These are phyloP conservation scores for Fusarium guadeloupense DNA, from an alignment of 2,329 filamentous ascomycete species.

Conservation along the genomic window DNA sequence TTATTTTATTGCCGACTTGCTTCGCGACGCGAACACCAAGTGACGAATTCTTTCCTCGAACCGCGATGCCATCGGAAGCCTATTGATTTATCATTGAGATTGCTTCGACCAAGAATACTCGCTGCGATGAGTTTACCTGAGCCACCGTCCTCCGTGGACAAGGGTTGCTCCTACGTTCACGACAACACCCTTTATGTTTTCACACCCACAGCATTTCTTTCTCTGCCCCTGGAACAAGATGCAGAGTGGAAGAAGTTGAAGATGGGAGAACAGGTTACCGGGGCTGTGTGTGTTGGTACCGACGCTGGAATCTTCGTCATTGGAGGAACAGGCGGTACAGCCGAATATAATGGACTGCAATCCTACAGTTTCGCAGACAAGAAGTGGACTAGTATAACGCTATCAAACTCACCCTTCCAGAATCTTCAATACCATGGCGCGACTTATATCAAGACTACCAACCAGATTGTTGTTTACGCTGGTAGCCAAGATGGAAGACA, in stretches of 20 bases:
- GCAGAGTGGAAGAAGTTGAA: conserved; percentile 75
- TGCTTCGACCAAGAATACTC: conserved; percentile 16
- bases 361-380: conserved; percentile 65
- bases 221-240: conserved; percentile 72
- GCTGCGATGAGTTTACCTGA: conserved; percentile 74
- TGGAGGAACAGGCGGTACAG: conserved; percentile 69
- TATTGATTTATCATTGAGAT: conserved; percentile 24
- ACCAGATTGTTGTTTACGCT: conserved; percentile 82
- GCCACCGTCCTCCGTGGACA: conserved; percentile 74
- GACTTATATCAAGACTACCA: conserved; percentile 74
- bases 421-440: conserved; percentile 80
- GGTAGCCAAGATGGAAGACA: conserved; percentile 71
- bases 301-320: conserved; percentile 80
- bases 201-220: conserved; percentile 78
- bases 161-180: conserved; percentile 83
- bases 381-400: conserved; percentile 59
- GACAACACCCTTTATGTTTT: conserved; percentile 87
- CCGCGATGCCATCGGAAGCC: conserved; percentile 42
- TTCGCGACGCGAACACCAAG: conserved; percentile 26
- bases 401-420: conserved; percentile 51
- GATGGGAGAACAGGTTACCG: conserved; percentile 75
- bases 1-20: conserved; percentile 2
- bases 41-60: conserved; percentile 17
- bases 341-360: conserved; percentile 78
- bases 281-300: conserved; percentile 79